Evolutionary conservation across 2,329 filamentous ascomycete species (phyloP).

Genomic region (Aspergillus spinulosporus): DNA sequence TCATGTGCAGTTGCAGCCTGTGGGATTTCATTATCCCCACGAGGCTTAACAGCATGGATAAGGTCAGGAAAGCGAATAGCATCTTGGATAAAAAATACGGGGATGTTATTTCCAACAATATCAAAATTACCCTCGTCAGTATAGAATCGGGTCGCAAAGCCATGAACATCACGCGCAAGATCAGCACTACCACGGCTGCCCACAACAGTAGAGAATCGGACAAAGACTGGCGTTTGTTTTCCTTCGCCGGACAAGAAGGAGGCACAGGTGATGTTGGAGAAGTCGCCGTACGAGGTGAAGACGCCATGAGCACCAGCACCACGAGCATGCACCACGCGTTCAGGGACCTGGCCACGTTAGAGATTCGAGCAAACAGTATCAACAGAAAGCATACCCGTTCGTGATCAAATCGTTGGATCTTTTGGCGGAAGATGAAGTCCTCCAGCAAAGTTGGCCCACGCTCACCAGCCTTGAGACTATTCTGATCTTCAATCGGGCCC

Average conservation of each 20-base stretch:
- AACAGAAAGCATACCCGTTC: conserved; percentile 54
- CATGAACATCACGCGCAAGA: conserved; percentile 70
- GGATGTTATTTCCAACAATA: conserved; percentile 42
- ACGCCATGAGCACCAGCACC: conserved; percentile 68
- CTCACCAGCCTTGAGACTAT: conserved; percentile 65
- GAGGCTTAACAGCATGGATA: conserved; percentile 46
- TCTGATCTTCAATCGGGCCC: conserved; percentile 66
- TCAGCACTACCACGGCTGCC: conserved; percentile 69
- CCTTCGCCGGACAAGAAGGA: conserved; percentile 60
- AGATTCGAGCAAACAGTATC: not conserved
- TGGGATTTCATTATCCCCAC: conserved; percentile 43
- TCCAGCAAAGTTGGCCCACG: conserved; percentile 69
- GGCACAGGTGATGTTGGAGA: conserved; percentile 67
- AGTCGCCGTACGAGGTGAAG: conserved; percentile 68
- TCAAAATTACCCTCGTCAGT: conserved; percentile 71
- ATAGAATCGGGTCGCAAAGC: conserved; percentile 69
- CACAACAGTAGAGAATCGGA: conserved; percentile 74
- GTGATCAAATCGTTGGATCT: conserved; percentile 70
- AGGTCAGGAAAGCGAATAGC: conserved; percentile 46
- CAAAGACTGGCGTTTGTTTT: conserved; percentile 65
- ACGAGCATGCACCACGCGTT: conserved; percentile 68
- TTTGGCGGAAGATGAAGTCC: conserved; percentile 72
- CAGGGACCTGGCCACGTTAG: conserved; percentile 50
- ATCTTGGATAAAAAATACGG: conserved; percentile 48
- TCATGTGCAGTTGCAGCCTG: conserved; percentile 52